Base-by-base conservation (phyloP, 176 grass and related monocot species). In the Paspalum vaginatum region DNA sequence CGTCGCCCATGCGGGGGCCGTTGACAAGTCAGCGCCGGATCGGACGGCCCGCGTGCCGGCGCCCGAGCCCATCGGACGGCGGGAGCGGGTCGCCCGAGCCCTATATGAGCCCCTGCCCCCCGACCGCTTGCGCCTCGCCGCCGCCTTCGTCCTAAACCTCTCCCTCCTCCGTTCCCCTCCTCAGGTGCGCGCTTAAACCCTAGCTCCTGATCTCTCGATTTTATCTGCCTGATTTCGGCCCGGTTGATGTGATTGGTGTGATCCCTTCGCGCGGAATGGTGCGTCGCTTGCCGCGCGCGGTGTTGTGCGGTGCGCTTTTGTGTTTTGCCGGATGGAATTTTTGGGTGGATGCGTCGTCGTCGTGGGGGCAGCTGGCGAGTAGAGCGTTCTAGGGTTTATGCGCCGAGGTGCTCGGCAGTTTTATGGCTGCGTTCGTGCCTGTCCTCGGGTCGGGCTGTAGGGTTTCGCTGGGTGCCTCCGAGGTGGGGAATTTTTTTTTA, bases 141-240 rank as follows among this genome's bases (percentile, higher is more conserved):
- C 32, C 32, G 32, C 32, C 32, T 32, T 32, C 32, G 32, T 32
- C 13, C 24, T 57, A 72, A 88, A 80, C 70, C 77, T 70, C 60
- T 41, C 9, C 22, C n/a, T 12, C 10, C 1, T 1, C n/a, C 7
- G 9, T 1, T 6, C 56, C 6, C 16, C 11, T 18, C 11, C 32
- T 61, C 85, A 70, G 85, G 79, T 87, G 20, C 16, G 65, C 67
- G 4, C 49, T 88, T 88, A 83, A 83, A 79, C 67, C 85, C 80
- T 88, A 66, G 26, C 26, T 1, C 7, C 2, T 12, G 4, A 48
- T 24, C 7, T 44, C 1, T 1, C 11, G 10, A 5, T 59, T 40
- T 8, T 78, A 11, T 24, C 24, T 0, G 1, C 24, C 3, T 0
- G 6, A 5, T 17, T 16, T 12, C 5, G 4, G 1, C 15, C 37